Conservation (phyloP, 2,329 filamentous ascomycete species). For the Tolypocladium ovalisporum region DNA sequence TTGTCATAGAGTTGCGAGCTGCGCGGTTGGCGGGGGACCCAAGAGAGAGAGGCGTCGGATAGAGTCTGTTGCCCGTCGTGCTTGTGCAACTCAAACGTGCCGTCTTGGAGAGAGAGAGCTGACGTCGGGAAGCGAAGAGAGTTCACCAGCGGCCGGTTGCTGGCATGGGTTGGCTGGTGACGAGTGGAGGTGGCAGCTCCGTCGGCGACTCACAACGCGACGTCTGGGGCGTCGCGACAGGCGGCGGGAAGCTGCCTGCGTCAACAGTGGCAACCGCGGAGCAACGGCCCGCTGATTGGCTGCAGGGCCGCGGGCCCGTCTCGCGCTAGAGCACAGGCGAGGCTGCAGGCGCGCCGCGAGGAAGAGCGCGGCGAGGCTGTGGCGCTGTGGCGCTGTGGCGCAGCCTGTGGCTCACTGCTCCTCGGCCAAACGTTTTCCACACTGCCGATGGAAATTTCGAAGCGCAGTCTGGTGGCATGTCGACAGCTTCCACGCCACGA, state of each 20-base stretch:
- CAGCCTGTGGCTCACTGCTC: background rate
- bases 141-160: background rate
- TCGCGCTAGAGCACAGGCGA: constrained; percentile 4
- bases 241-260: constrained; percentile 4
- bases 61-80: background rate
- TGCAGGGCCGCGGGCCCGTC: constrained; percentile 5
- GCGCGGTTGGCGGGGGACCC: background rate
- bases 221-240: constrained; percentile 7
- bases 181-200: constrained; percentile 1
- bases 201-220: constrained; percentile 11
- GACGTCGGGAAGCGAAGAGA: background rate
- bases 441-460: constrained; percentile 14
- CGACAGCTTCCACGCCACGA: background rate
- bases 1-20: background rate
- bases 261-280: constrained; percentile 45
- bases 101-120: background rate
- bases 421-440: constrained; percentile 14
- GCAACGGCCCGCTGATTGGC: constrained; percentile 44
- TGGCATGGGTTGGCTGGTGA: background rate
- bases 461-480: background rate
- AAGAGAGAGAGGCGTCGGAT: background rate
- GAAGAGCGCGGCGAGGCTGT: background rate
- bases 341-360: background rate
- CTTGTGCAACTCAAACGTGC: background rate
- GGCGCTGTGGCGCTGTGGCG: constrained; percentile 8